Percentiles rank a stretch among this genome's conserved stretches.
phyloP scores from a whole-genome alignment of 179 eudicot species.

The Actinidia arguta region DNA sequence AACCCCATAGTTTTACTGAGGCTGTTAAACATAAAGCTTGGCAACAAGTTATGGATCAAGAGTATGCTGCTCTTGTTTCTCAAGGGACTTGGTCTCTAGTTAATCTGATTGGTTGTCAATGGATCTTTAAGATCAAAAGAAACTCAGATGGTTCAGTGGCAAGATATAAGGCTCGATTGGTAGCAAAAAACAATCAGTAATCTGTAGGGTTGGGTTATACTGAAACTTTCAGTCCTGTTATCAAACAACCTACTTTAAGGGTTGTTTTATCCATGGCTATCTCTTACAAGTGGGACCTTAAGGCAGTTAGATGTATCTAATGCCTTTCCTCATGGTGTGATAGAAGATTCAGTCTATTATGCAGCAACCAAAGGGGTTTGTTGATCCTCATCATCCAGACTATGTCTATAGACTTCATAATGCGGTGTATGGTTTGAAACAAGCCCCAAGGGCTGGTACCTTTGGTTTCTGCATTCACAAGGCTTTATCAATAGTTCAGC shows the following conservation, averaged over 20 bases:
- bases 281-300: neutral
- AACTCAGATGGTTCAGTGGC: neutral
- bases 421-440: neutral
- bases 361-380: neutral
- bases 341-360: neutral
- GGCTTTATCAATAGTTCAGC: neutral
- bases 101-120: neutral
- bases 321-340: neutral
- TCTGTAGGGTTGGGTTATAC: neutral
- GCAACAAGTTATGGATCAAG: no score
- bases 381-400: neutral
- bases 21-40: neutral
- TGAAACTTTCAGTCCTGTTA: neutral
- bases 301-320: neutral
- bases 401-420: neutral
- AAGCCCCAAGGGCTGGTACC: neutral
- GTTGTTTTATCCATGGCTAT: neutral
- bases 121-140: neutral
- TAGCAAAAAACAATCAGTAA: neutral
- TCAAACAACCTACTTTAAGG: neutral
- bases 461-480: neutral
- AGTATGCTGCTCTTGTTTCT: neutral
- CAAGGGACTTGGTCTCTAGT: neutral
- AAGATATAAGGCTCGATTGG: neutral
- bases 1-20: neutral